phyloP scores from a whole-genome alignment of 2,329 filamentous ascomycete genomes.

The Elsinoe fawcettii region DNA sequence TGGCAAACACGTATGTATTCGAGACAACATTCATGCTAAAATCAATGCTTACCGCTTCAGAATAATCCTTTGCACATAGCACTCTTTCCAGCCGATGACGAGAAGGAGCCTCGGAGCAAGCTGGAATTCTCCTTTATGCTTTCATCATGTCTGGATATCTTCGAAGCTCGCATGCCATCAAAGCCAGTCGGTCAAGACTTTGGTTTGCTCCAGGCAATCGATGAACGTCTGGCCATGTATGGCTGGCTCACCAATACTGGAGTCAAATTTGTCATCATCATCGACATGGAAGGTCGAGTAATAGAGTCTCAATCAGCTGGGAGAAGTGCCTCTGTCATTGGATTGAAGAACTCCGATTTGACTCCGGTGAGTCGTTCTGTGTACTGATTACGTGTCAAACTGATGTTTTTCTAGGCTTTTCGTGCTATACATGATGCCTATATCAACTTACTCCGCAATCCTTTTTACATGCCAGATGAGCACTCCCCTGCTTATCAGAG shows the following conservation, averaged over 20 bases:
- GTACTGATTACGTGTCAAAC: background rate
- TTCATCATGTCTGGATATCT: conserved; percentile 86
- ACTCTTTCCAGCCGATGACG: conserved; percentile 62
- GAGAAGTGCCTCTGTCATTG: conserved; percentile 45
- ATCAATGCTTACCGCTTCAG: conserved; percentile 40
- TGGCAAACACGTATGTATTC: conserved; percentile 68
- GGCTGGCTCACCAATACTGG: conserved; percentile 96
- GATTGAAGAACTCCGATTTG: conserved; percentile 76
- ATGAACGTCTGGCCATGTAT: conserved; percentile 88
- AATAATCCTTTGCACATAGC: conserved; percentile 94
- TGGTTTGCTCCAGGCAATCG: conserved; percentile 83
- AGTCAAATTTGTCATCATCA: conserved; percentile 79
- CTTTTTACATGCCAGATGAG: conserved; percentile 87
- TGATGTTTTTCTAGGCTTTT: conserved; percentile 55
- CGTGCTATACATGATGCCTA: conserved; percentile 89
- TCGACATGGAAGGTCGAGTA: conserved; percentile 76
- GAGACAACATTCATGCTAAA: conserved; percentile 1
- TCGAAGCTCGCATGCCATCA: conserved; percentile 72
- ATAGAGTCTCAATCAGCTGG: conserved; percentile 23
- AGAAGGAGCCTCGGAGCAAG: conserved; percentile 57
- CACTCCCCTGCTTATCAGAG: conserved; percentile 54
- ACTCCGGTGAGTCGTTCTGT: conserved; percentile 54
- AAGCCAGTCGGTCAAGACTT: conserved; percentile 74
- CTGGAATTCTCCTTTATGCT: conserved; percentile 89
- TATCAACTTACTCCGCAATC: conserved; percentile 79